phyloP scores from a whole-genome alignment of 805 yeast species.

The Torulaspora maleeae region DNA sequence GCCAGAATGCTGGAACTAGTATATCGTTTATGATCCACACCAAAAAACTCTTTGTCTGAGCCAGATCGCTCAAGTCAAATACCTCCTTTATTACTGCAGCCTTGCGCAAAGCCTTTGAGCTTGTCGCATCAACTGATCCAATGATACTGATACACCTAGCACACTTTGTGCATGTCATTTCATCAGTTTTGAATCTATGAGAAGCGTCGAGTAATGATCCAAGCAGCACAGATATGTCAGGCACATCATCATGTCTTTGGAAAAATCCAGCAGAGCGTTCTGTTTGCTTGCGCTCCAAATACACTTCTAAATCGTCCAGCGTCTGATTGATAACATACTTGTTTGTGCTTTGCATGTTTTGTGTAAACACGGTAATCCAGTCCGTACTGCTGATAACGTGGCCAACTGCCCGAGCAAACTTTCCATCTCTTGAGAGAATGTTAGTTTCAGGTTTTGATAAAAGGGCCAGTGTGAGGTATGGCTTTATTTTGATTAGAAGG shows the following conservation, averaged over 20 bases:
- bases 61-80: slow-evolving; percentile 55
- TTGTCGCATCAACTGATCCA: slow-evolving; percentile 70
- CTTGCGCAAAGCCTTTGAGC: slow-evolving; percentile 40
- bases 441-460: slow-evolving; percentile 57
- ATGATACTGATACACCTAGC: slow-evolving; percentile 68
- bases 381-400: slow-evolving; percentile 24
- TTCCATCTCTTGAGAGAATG: slow-evolving; percentile 45
- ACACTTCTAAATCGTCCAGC: slow-evolving; percentile 55
- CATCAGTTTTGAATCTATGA: slow-evolving; percentile 48
- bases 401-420: slow-evolving; percentile 46
- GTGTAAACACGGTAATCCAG: slow-evolving; percentile 27
- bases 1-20: slow-evolving; percentile 82
- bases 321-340: slow-evolving; percentile 69
- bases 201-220: slow-evolving; percentile 54
- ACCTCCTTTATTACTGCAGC: slow-evolving; percentile 43
- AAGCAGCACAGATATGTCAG: slow-evolving; percentile 43
- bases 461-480: slow-evolving; percentile 59
- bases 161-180: slow-evolving; percentile 52
- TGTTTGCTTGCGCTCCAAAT: slow-evolving; percentile 47
- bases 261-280: slow-evolving; percentile 43
- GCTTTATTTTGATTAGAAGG: slow-evolving; percentile 23
- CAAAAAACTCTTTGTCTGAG: slow-evolving; percentile 63
- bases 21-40: slow-evolving; percentile 58
- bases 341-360: slow-evolving; percentile 28
- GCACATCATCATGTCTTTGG: slow-evolving; percentile 31